Base-by-base conservation (phyloP, 208 protist genomes). In the Trichomonas gallinae region DNA sequence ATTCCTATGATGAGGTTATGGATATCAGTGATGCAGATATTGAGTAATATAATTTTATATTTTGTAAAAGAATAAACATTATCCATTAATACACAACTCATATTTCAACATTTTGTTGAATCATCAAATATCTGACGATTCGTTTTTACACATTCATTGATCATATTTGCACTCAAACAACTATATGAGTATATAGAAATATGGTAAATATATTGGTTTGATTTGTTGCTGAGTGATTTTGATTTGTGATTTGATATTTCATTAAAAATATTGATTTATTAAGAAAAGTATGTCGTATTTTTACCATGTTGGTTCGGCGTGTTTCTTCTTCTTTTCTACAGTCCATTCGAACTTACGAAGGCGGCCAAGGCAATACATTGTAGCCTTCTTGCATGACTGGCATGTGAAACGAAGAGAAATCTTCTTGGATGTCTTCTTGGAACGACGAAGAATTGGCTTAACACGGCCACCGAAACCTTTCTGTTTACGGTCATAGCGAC, bases 371-470 rank as follows among this genome's bases (percentile, higher is more conserved):
- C 83, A 89, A 48, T 89, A 89, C 83, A 89, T 89, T 89, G 83
- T 44, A 23, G 83, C 23, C 36, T 89, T 89, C 83, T 89, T 89
- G 83, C 83, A 89, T 46, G 13, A 23, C 36, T 89, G 83, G 83
- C 83, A 89, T 48, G 83, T 89, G 40, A 89, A 89, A 89, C 83
- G 83, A 46, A 89, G 83, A 40, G n/a, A 44, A 40, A 89, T 89
- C 83, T 89, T 89, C 83, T 89, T 89, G 23, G 83, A 89, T 89
- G 83, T 89, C 83, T 89, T 89, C 83, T 89, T 89, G 34, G 40
- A 46, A 89, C 83, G 83, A 89, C 83, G 83, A 31, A 89, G 83
- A 40, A 89, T 31, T 48, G 83, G 83, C 31, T 89, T 89, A 44
- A 89, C 83, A 89, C 83, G 83, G 17, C 83, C 83, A 31, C 23